Base-by-base conservation (phyloP, 148 eudicot genomes). In the Diospyros lotus region DNA sequence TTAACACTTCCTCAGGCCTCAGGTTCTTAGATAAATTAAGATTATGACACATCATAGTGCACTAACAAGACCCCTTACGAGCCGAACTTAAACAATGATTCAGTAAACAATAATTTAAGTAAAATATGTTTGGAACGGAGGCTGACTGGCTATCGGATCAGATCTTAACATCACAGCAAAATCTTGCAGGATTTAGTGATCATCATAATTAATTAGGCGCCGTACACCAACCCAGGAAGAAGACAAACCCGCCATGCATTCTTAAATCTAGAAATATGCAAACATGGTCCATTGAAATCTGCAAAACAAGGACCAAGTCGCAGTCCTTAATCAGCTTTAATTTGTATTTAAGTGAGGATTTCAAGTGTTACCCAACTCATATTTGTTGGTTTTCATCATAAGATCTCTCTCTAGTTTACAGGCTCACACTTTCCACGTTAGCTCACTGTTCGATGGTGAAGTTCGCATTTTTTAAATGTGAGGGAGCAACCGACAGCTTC, bases 151-250 rank as follows among this genome's bases (percentile, higher is more conserved):
- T 46, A 69, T 69, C 58, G 8, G 45, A 12, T 60, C 67, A 18
- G 61, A 8, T 40, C 10, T 74, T 51, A 50, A 40, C 28, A 64
- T 15, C 6, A 17, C 17, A 17, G 55, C 62, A 53, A 75, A 66
- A 75, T 75, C 77, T 75, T 42, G 11, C 43, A 42, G 66, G 77
- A 75, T 75, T 75, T 64, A 75, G 63, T 55, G 28, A 54, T 74
- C 51, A 15, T 4, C 15, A 28, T 75, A 38, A 65, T 75, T 42
- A 54, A 75, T 73, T 61, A 44, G 18, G 15, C 2, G 44, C 44
- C 72, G 59, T 69, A 52, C 71, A 28, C 43, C 6, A 66, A 75
- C 59, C 28, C 68, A 54, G 17, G 69, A 62, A 70, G 11, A 58
- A 40, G 44, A 52, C 68, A 70, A 60, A 28, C 46, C 48, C 41